These are phyloP conservation scores for Salix caprea DNA, from an alignment of 345 rosid genomes.

Conservation along the genomic window DNA sequence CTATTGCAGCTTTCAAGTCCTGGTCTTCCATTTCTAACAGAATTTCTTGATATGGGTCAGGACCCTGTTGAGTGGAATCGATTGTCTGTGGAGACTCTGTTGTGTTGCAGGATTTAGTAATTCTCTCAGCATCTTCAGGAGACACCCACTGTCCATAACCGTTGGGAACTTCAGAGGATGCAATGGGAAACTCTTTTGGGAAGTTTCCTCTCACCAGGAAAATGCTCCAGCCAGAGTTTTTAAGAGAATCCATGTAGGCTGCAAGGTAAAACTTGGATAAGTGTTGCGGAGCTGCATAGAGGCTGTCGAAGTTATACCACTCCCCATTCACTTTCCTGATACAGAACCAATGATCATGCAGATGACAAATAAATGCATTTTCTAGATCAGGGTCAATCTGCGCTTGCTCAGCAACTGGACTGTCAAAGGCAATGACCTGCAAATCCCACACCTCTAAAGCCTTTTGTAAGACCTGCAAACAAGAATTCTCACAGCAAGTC, in stretches of 20 bases:
- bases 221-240: constrained; percentile 89
- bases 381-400: constrained; percentile 84
- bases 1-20: constrained; percentile 83
- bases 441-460: constrained; percentile 94
- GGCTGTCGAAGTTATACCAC: constrained; percentile 96
- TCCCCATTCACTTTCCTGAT: constrained; percentile 83
- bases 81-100: constrained; percentile 27
- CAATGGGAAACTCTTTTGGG: constrained; percentile 70
- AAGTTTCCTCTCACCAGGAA: constrained; percentile 87
- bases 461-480: constrained; percentile 72
- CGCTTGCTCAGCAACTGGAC: constrained; percentile 89
- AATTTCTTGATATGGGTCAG: constrained; percentile 33
- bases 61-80: constrained; percentile 33
- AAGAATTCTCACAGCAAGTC: constrained; percentile 5
- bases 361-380: constrained; percentile 84
- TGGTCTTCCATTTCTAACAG: constrained; percentile 64
- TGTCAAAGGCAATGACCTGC: constrained; percentile 79
- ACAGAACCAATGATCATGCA: constrained; percentile 96
- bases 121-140: constrained; percentile 83
- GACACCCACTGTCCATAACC: constrained; percentile 84
- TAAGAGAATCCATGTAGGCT: constrained; percentile 77
- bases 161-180: constrained; percentile 68
- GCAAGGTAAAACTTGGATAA: constrained; percentile 85
- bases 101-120: constrained; percentile 55
- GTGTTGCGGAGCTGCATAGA: constrained; percentile 80